Evolutionary conservation across 345 rosid genomes (phyloP).

Genomic region (Firmiana major): DNA sequence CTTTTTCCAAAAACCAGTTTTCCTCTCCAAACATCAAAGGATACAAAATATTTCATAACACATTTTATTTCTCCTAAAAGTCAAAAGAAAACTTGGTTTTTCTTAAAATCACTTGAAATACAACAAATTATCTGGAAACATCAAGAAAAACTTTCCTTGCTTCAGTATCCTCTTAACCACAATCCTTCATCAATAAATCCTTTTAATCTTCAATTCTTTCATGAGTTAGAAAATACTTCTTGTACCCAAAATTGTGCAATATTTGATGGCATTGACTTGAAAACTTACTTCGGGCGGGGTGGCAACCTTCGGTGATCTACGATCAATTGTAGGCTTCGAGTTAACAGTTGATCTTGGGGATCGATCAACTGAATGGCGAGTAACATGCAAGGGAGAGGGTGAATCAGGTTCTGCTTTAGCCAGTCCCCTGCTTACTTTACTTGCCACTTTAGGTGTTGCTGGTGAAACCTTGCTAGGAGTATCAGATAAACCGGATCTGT

Average conservation of each 20-base stretch:
- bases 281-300: constrained; percentile 70
- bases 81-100: neutral
- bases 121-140: neutral
- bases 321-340: constrained; percentile 62
- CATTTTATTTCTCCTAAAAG: neutral
- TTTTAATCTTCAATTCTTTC: neutral
- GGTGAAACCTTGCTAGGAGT: constrained; percentile 67
- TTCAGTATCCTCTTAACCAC: neutral
- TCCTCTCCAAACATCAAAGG: neutral
- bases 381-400: constrained; percentile 48
- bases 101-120: neutral
- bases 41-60: neutral
- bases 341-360: constrained; percentile 61
- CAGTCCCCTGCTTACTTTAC: constrained; percentile 49
- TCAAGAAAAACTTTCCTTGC: neutral
- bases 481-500: constrained; percentile 73
- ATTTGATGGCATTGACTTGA: neutral
- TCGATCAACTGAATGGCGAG: constrained; percentile 67
- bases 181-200: neutral
- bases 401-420: constrained; percentile 61
- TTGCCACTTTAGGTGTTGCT: constrained; percentile 55
- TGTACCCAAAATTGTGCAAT: neutral
- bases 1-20: constrained; percentile 2
- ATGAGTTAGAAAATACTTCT: neutral
- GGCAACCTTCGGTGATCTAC: constrained; percentile 61